phyloP scores from a whole-genome alignment of 1,139 yeast genomes.

The Candida labiduridarum region DNA sequence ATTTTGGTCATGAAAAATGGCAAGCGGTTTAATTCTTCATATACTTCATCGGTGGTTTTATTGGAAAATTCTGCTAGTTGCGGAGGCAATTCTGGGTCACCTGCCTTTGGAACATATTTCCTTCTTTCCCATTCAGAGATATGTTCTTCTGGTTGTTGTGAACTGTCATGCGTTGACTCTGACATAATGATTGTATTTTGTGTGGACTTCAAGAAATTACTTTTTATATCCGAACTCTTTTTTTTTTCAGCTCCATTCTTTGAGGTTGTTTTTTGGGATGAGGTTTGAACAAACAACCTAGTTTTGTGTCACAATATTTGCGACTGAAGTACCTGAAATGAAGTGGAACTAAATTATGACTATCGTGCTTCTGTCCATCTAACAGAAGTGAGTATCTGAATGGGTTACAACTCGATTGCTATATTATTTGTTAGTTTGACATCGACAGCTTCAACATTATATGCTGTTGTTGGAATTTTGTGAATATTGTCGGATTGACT shows the following conservation, averaged over 20 bases:
- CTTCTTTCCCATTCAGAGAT: slow-evolving; percentile 54
- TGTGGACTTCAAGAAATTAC: not conserved
- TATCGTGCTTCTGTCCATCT: too few species aligned
- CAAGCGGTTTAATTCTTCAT: slow-evolving; percentile 75
- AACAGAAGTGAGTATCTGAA: too few species aligned
- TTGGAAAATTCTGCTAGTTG: slow-evolving; percentile 69
- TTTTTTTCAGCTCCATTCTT: not conserved
- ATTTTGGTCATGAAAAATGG: slow-evolving; percentile 95
- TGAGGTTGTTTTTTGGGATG: too few species aligned
- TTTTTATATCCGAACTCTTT: not conserved
- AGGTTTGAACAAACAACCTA: too few species aligned
- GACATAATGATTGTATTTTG: not conserved
- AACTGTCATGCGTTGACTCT: not conserved
- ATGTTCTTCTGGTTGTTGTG: not conserved
- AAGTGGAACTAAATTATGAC: too few species aligned
- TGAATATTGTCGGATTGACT: too few species aligned
- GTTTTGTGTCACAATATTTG: too few species aligned
- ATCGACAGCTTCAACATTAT: too few species aligned
- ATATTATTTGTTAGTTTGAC: too few species aligned
- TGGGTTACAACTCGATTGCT: too few species aligned
- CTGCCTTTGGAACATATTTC: slow-evolving; percentile 69
- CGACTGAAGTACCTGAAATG: too few species aligned
- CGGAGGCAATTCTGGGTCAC: slow-evolving; percentile 83
- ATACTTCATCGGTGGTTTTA: slow-evolving; percentile 74
- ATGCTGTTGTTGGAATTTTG: too few species aligned